These are phyloP conservation scores for Lithospermum erythrorhizon DNA, from an alignment of 257 asterid species.

Conservation along the genomic window DNA sequence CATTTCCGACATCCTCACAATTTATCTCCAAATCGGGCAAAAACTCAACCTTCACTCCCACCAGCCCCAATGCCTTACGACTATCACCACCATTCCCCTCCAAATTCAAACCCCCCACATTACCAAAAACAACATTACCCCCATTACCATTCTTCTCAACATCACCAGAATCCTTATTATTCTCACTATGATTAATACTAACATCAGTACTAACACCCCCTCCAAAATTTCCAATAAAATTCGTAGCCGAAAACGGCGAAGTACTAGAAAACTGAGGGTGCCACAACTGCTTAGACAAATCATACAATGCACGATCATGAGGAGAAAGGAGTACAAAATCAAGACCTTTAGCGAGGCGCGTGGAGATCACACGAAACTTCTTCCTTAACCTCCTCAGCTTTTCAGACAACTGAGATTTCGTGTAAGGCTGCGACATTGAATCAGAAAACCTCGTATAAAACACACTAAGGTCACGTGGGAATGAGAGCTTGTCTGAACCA, in stretches of 20 bases:
- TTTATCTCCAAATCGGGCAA: constrained; percentile 14
- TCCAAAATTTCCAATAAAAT: constrained; percentile 18
- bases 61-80: constrained; percentile 24
- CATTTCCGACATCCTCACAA: constrained; percentile 12
- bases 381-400: constrained; percentile 72
- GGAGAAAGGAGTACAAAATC: constrained; percentile 36
- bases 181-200: neutral
- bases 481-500: constrained; percentile 33
- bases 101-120: neutral
- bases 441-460: constrained; percentile 59
- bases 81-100: neutral
- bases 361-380: constrained; percentile 54
- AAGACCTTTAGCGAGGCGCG: constrained; percentile 45
- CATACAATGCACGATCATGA: constrained; percentile 61
- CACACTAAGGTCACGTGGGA: constrained; percentile 58
- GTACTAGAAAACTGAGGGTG: constrained; percentile 45
- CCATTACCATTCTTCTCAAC: neutral
- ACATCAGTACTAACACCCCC: neutral
- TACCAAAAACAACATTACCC: neutral
- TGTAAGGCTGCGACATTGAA: constrained; percentile 73
- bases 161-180: neutral
- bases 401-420: constrained; percentile 76
- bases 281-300: constrained; percentile 54
- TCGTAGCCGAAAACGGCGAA: constrained; percentile 44
- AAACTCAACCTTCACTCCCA: constrained; percentile 49